Evolutionary conservation across 2,329 filamentous ascomycete genomes (phyloP).

Genomic region (Apiospora sp.): DNA sequence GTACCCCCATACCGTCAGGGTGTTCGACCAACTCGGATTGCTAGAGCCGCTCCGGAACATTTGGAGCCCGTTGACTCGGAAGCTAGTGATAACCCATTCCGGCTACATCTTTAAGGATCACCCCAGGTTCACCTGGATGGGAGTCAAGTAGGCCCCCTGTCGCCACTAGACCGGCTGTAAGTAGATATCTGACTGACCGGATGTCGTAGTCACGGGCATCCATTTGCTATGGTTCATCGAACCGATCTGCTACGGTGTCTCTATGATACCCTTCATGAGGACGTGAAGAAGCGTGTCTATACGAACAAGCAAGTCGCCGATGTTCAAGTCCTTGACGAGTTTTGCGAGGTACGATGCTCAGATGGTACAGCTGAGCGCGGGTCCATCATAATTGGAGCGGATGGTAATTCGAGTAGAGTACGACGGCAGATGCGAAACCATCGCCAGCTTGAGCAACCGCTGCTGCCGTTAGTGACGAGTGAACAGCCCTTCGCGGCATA

Average conservation of each 20-base stretch:
- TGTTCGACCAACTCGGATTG: constrained; percentile 22
- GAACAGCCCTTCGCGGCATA: background rate
- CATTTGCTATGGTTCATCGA: constrained; percentile 16
- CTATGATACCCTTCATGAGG: background rate
- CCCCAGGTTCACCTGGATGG: constrained; percentile 22
- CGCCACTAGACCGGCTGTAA: background rate
- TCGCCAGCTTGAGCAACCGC: background rate
- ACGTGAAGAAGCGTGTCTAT: background rate
- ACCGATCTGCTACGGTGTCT: constrained; percentile 4
- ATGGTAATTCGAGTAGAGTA: constrained; percentile 43
- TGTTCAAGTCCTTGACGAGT: background rate
- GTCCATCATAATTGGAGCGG: constrained; percentile 50
- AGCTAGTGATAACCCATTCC: constrained; percentile 5
- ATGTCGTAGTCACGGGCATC: constrained; percentile 6
- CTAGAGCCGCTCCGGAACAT: constrained; percentile 1
- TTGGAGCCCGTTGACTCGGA: constrained; percentile 1
- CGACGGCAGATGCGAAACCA: constrained; percentile 12
- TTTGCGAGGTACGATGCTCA: constrained; percentile 30
- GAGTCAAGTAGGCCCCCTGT: background rate
- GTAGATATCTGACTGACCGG: no score
- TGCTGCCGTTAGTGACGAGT: background rate
- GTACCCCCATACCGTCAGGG: constrained; percentile 17
- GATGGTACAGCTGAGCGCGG: constrained; percentile 46
- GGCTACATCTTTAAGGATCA: constrained; percentile 17
- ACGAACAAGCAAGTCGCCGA: background rate